Conservation (phyloP, 1,139 yeast species). For the Sugiyamaella castrensis region DNA sequence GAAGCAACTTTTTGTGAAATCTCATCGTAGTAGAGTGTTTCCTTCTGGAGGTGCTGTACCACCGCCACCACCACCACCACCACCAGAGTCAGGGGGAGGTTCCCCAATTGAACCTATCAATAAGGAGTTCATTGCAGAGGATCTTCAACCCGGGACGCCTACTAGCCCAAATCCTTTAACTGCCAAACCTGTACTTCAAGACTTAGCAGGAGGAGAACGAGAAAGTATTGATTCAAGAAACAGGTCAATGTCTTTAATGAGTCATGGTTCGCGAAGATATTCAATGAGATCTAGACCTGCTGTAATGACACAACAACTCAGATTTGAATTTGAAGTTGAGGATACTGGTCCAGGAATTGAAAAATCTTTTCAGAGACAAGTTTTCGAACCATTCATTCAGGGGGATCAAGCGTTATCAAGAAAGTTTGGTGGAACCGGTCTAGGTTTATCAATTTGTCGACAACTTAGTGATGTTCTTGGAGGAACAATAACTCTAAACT, state of each 20-base stretch:
- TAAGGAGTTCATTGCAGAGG: slow-evolving; percentile 4
- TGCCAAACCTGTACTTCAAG: slow-evolving; percentile 1
- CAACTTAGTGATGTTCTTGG: slow-evolving; percentile 86
- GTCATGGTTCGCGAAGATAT: slow-evolving; percentile 3
- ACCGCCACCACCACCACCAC: no score
- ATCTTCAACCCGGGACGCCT: slow-evolving; percentile 5
- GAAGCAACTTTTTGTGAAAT: slow-evolving; percentile 1
- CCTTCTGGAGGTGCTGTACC: slow-evolving; percentile 6
- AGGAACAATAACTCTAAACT: slow-evolving; percentile 58
- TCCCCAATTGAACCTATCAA: slow-evolving; percentile 2
- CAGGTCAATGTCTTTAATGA: neutral
- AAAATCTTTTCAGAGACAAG: slow-evolving; percentile 70
- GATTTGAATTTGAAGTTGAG: slow-evolving; percentile 65
- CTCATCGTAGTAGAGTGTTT: slow-evolving; percentile 9
- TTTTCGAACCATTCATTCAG: slow-evolving; percentile 94
- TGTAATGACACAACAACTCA: slow-evolving; percentile 5
- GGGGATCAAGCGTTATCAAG: slow-evolving; percentile 93
- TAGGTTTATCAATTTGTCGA: slow-evolving; percentile 88
- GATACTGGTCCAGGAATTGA: slow-evolving; percentile 96
- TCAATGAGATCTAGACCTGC: slow-evolving; percentile 5
- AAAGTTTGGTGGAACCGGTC: slow-evolving; percentile 93
- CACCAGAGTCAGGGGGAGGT: slow-evolving; percentile 1
- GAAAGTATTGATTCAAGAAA: slow-evolving; percentile 3
- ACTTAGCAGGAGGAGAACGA: neutral
- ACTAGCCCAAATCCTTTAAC: neutral